Conservation (phyloP, 352 stramenopile species). For the Phytophthora multivora region DNA sequence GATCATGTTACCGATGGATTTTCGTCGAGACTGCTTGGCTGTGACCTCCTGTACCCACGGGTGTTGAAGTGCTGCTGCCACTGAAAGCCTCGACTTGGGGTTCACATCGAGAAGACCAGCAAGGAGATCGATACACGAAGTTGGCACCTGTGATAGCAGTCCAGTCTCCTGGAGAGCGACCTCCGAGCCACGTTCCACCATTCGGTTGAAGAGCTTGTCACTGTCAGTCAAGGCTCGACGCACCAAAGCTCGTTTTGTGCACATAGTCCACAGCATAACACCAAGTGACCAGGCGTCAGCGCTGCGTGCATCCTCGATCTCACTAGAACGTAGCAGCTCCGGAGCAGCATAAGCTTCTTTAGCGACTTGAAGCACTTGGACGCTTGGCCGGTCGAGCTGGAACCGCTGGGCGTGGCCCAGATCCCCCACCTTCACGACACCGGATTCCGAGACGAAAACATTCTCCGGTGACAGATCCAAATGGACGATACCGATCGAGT, state of each 20-base stretch:
- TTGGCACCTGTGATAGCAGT: slow-evolving; percentile 32
- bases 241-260: slow-evolving; percentile 67
- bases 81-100: slow-evolving; percentile 50
- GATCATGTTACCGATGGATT: slow-evolving; percentile 29
- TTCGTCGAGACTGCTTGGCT: slow-evolving; percentile 24
- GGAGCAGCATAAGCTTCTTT: slow-evolving; percentile 77
- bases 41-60: slow-evolving; percentile 43
- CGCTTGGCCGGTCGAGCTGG: slow-evolving; percentile 22
- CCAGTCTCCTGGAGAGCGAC: slow-evolving; percentile 35
- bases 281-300: slow-evolving; percentile 77
- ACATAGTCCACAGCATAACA: slow-evolving; percentile 70
- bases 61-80: slow-evolving; percentile 55
- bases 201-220: slow-evolving; percentile 55
- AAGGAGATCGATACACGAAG: slow-evolving; percentile 48
- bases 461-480: slow-evolving; percentile 96
- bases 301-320: slow-evolving; percentile 53
- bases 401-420: slow-evolving; percentile 82
- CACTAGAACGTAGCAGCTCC: slow-evolving; percentile 45
- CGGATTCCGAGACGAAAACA: slow-evolving; percentile 88
- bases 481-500: slow-evolving; percentile 88
- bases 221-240: slow-evolving; percentile 42
- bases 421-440: slow-evolving; percentile 87
- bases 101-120: slow-evolving; percentile 53
- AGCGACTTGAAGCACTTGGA: slow-evolving; percentile 38
- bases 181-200: slow-evolving; percentile 34